Evolutionary conservation across 192 early-diverging fungal genomes (phyloP), one percentile per base, ranked within the genome.

Genomic region (Gamsiella multidivaricata): DNA sequence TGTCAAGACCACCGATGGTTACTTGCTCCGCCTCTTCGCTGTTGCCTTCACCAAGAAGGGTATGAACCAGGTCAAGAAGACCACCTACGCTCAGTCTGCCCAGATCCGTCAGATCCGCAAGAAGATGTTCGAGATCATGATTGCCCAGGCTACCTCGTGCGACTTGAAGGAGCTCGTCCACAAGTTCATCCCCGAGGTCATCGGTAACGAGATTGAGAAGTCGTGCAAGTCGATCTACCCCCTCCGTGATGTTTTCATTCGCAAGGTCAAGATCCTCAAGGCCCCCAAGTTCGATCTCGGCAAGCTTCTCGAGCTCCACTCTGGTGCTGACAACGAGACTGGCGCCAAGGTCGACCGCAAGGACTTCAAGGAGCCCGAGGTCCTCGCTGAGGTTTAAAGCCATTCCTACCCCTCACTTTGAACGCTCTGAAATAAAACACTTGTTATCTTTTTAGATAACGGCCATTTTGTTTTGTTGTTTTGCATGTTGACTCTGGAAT

Each of bases 1-100:
- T 86, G 94, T 98, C 90, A 99, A 99, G 94, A 99, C 98, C 86
- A 97, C 98, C 74, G 98, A 99, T 88, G 98, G 98, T 74, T 99
- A 99, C 92, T 86, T 98, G 60, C 84, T 99, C 80, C 97, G 98
- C 82, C 87, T 98, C 80, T 99, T 99, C 81, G 90, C 90, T 80
- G 93, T 98, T 82, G 96, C 91, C 65, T 98, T 98, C 92, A 99
- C 97, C 88, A 89, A 92, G 86, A 91, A 93, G 70, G 92, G 93
- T 81, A 84, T 86, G 55, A 91, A 95, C 91, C 98, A 99, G 91
- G 84, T 96, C 84, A 91, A 90, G 89, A 96, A 96, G 91, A 98
- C 97, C 82, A 96, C 95, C 68, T 99, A 99, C 84, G 98, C 98
- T 52, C 93, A 96, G 84, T 87, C 91, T 70, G 88, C 95, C 61